Evolutionary conservation across 1,139 yeast species (phyloP), one percentile per base, ranked within the genome.

Genomic region (Suhomyces chickasaworum): DNA sequence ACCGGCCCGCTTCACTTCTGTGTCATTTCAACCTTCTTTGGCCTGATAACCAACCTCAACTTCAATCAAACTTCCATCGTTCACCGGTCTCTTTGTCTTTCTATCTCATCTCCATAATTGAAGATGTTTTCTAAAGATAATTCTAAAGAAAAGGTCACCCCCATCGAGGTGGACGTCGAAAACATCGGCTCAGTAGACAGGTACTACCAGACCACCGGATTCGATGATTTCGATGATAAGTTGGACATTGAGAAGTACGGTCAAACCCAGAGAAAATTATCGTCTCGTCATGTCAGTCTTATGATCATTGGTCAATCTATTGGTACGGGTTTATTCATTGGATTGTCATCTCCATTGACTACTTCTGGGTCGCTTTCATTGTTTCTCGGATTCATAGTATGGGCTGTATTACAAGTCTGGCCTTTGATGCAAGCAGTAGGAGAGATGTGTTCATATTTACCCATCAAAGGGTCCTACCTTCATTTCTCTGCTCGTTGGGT

Each of bases 261-360:
- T 20, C 53, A 55, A 35, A 69, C 73, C 27, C 58, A 69, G 48
- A 64, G 80, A 51, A 68, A 68, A 39, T 62, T 78, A 37, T 64
- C 66, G 35, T 60, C 73, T 10, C 65, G 82, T 39, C 82, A 78
- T 58, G 72, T 78, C 17, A 65, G 73, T 37, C 66, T 78, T 54
- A 73, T 78, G 68, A 73, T 77, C 41, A 71, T 78, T 39, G 81
- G 82, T n/a, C 80, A 77, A 46, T 64, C 75, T 46, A 74, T 77
- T 39, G 81, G 81, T 25, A 70, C 79, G 2, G 82, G 81, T 42
- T 61, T 76, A 38, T 75, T 71, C 54, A 60, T 72, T 31, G 75
- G 76, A 16, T 55, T 71, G 41, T 59, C 67, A 15, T 46, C 63
- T 3, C 75, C 75, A 1, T 61, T 72, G 45, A 62, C 61, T 45